Base-by-base conservation (phyloP, 176 grass and related monocot species). In the Avena atlantica region DNA sequence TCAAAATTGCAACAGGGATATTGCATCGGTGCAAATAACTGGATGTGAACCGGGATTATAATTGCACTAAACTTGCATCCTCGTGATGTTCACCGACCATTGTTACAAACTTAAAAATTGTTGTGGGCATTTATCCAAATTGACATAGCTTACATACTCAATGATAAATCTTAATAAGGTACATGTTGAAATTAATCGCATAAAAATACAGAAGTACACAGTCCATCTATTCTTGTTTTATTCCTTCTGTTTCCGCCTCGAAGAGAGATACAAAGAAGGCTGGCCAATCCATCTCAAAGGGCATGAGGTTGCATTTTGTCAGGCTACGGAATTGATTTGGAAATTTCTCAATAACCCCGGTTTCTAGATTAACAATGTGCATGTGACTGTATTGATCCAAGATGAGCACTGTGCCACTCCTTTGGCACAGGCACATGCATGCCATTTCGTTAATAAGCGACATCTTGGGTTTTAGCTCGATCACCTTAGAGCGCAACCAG, bases 281-380 rank as follows among this genome's bases (percentile, higher is more conserved):
- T 4, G 42, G 42, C 20, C 70, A 73, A 73, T 73, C 70, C 5
- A 73, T 73, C 70, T 73, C 70, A 5, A 73, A 73, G 5, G 42
- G 70, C 42, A 73, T 16, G 0, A 42, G 34, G 0, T 8, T 12
- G 2, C 15, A 3, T 68, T 0, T 9, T 17, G 3, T 15, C 29
- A 16, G 7, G 16, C 5, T 20, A 9, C 34, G 3, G 7, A 16
- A 70, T 0, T 19, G 0, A 5, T 34, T 17, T 2, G 3, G 0
- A 9, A 70, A 16, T 5, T 20, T 3, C 9, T 70, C 36, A 19
- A 70, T 0, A 42, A 1, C 36, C 1, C 8, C 9, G 8, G 60
- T 63, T 25, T 63, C 9, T 0, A 63, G 60, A 63, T 63, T 12
- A 21, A 63, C 60, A 42, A 4, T 5, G 17, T 10, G 19, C 67